phyloP scores from a whole-genome alignment of 352 stramenopile species.

The Globisporangium iwayamae region DNA sequence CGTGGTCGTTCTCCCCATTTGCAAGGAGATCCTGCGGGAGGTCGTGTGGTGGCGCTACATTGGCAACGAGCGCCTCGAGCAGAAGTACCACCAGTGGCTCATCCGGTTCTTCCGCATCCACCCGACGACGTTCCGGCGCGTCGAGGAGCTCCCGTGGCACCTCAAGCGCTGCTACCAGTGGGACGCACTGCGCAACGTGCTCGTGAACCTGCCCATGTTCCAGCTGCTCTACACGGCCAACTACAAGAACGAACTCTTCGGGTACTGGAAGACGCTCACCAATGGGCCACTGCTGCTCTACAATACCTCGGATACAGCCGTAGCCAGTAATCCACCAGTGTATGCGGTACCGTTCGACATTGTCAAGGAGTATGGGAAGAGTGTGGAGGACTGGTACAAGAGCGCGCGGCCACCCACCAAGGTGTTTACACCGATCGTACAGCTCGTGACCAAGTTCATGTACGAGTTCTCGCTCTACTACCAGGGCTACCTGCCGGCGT shows the following conservation, averaged over 20 bases:
- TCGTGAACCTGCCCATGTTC: slow-evolving; percentile 91
- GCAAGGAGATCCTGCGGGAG: slow-evolving; percentile 85
- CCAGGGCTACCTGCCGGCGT: slow-evolving; percentile 62
- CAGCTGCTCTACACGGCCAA: slow-evolving; percentile 89
- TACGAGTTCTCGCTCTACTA: slow-evolving; percentile 82
- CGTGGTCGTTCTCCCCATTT: slow-evolving; percentile 85
- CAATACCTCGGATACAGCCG: slow-evolving; percentile 18
- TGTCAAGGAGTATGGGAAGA: slow-evolving; percentile 89
- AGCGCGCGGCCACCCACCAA: slow-evolving; percentile 68
- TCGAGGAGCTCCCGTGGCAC: slow-evolving; percentile 92
- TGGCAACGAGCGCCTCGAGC: slow-evolving; percentile 60
- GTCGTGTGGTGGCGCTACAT: slow-evolving; percentile 88
- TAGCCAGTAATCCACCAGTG: slow-evolving; percentile 26
- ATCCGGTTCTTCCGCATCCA: slow-evolving; percentile 84
- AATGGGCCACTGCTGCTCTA: slow-evolving; percentile 67
- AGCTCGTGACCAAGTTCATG: slow-evolving; percentile 89
- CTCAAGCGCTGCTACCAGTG: slow-evolving; percentile 88
- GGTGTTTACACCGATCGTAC: slow-evolving; percentile 63
- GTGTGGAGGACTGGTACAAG: slow-evolving; percentile 86
- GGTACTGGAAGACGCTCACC: slow-evolving; percentile 87
- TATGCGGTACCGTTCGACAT: slow-evolving; percentile 87
- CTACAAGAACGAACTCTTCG: slow-evolving; percentile 88
- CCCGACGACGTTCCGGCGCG: slow-evolving; percentile 71
- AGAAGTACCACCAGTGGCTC: slow-evolving; percentile 78
- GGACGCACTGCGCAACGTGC: slow-evolving; percentile 77